Percentiles rank a stretch among this genome's conserved stretches.
Evolutionary conservation across 2,329 filamentous ascomycete genomes (phyloP).

Genomic region (Cladosporium cucumerinum): DNA sequence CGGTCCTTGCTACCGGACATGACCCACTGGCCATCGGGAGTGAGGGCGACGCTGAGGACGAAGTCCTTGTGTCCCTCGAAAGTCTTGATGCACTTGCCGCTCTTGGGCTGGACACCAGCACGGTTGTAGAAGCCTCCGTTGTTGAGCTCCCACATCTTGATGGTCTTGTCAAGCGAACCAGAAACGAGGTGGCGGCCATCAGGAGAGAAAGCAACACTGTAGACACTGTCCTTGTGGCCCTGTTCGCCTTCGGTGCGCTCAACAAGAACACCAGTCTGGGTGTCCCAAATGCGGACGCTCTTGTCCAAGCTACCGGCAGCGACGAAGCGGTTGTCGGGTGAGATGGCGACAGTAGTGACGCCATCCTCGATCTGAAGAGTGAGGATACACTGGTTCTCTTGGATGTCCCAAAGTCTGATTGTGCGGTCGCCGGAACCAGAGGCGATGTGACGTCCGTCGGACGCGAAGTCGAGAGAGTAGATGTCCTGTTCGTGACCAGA

Average conservation of each 20-base stretch:
- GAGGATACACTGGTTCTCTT: conserved; percentile 74
- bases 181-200: conserved; percentile 90
- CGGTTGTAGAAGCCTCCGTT: conserved; percentile 47
- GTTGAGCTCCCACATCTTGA: conserved; percentile 96
- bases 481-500: conserved; percentile 98
- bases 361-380: conserved; percentile 93
- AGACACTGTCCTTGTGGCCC: conserved; percentile 95
- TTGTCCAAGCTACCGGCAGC: conserved; percentile 95
- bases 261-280: conserved; percentile 76
- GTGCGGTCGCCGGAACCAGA: conserved; percentile 94
- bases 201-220: conserved; percentile 92
- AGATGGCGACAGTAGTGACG: conserved; percentile 96
- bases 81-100: conserved; percentile 90
- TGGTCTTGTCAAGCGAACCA: conserved; percentile 94
- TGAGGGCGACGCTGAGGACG: conserved; percentile 90
- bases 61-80: conserved; percentile 99
- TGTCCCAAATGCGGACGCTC: conserved; percentile 97
- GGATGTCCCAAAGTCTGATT: conserved; percentile 94
- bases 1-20: conserved; percentile 96
- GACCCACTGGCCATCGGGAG: conserved; percentile 91
- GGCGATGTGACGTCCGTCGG: conserved; percentile 89
- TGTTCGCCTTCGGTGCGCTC: conserved; percentile 90
- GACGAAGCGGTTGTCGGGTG: conserved; percentile 88
- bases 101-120: conserved; percentile 59
- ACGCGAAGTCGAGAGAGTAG: conserved; percentile 91